These are phyloP conservation scores for Eucalyptus tenuipes DNA, from an alignment of 345 rosid species.

Conservation along the genomic window DNA sequence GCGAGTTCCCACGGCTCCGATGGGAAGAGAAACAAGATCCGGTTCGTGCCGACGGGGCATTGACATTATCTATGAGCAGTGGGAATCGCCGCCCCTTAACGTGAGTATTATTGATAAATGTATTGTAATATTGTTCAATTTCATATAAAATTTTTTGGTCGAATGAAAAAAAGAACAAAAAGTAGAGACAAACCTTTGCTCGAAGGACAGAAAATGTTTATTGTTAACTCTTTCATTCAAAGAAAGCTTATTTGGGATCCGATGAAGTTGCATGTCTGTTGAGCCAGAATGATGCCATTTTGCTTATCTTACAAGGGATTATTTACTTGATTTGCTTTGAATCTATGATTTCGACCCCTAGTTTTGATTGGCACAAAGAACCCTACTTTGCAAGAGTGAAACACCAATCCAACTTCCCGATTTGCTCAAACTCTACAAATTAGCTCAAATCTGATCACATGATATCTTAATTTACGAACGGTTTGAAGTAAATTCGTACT, in stretches of 20 bases:
- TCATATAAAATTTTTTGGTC: fast-evolving
- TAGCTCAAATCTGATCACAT: neutral
- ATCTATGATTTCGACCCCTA: neutral
- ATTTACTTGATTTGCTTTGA: neutral
- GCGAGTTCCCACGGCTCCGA: fast-evolving
- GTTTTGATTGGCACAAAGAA: neutral
- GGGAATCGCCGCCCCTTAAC: fast-evolving
- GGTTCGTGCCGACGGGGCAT: neutral
- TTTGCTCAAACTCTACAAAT: neutral
- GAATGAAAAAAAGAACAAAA: neutral
- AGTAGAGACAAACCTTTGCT: neutral
- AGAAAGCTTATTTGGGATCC: neutral
- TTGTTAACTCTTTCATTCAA: neutral
- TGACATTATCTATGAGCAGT: too few species aligned
- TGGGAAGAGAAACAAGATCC: neutral
- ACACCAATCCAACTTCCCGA: neutral
- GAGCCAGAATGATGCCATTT: neutral
- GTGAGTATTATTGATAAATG: neutral
- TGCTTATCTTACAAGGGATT: neutral
- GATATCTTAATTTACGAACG: too few species aligned
- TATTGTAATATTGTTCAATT: neutral
- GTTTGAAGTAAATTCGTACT: too few species aligned
- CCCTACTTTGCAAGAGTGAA: neutral
- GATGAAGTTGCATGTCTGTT: neutral
- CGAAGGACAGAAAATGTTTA: neutral